A percentile compares a stretch with the other conserved stretches of the same genome.
Evolutionary conservation across 495 filamentous ascomycete species (phyloP).

Genomic region (Gamarada debralockiae): DNA sequence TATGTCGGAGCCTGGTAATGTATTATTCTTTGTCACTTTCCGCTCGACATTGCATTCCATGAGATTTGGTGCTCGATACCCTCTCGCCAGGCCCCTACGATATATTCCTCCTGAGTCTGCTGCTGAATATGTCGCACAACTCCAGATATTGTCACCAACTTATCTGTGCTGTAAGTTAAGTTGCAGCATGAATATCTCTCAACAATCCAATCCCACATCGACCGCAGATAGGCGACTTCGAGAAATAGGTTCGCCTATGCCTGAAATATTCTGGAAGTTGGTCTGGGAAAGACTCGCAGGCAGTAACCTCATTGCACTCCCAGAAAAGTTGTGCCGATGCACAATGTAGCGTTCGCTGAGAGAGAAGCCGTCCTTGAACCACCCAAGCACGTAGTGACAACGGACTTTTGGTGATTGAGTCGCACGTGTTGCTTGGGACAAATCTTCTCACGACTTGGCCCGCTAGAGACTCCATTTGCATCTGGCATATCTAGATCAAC

Average conservation of each 20-base stretch:
- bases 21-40: too few species aligned
- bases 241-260: background rate
- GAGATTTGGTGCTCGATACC: background rate
- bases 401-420: too few species aligned
- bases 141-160: background rate
- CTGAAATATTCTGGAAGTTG: background rate
- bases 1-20: too few species aligned
- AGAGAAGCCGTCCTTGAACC: constrained; percentile 30
- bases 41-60: too few species aligned
- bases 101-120: background rate
- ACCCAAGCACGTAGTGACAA: constrained; percentile 26
- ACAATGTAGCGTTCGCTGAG: constrained; percentile 26
- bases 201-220: background rate
- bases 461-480: too few species aligned
- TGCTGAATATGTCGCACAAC: background rate
- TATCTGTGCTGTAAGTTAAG: background rate
- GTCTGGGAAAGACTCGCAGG: constrained; percentile 1
- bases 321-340: constrained; percentile 25
- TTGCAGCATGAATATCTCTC: background rate
- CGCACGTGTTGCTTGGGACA: too few species aligned
- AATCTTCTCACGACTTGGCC: too few species aligned
- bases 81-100: background rate
- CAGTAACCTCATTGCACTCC: constrained; percentile 22
- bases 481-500: too few species aligned
- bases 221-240: background rate